Evolutionary conservation across 2,329 filamentous ascomycete genomes (phyloP), one percentile per base, ranked within the genome.

Genomic region (Trichoderma pleuroti): DNA sequence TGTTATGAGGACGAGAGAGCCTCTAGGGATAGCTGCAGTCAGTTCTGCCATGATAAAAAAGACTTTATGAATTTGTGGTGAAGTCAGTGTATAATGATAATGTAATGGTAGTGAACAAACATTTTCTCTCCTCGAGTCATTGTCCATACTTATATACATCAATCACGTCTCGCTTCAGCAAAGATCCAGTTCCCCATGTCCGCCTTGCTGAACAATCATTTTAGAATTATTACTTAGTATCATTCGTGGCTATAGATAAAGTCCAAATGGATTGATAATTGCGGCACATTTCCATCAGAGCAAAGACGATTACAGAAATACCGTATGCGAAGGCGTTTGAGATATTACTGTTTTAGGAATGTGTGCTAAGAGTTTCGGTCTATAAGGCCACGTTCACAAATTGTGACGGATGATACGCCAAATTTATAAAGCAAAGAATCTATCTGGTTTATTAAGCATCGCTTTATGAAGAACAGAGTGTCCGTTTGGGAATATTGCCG

Each of bases 281-380:
- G 42, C 0, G 42, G 1, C n/a, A 49, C 0, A n/a, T 21, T 21
- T 49, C 42, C 0, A 0, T 10, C 12, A 21, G 42, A 21, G 1
- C 6, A 21, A 21, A 9, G 42, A 21, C 42, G 6, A 12, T 49
- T 1, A 12, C 10, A 49, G n/a, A 0, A 21, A 21, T 21, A 34
- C 32, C 42, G 42, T 21, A 21, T 21, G 0, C 9, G n/a, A 21
- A 6, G 2, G 42, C 42, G 0, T 21, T 21, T 21, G 42, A 21
- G 42, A 49, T 21, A 49, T 49, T 49, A 49, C 42, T 21, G 18
- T n/a, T 49, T 21, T 3, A 10, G 42, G 42, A 49, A 49, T 49
- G 42, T 49, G 42, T 49, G 42, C 42, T 21, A 49, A 49, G 42
- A 0, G 2, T 21, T 21, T 1, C 42, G 21, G n/a, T 49, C 42